Base-by-base conservation (phyloP, 257 asterid genomes). In the Plantago elongata region DNA sequence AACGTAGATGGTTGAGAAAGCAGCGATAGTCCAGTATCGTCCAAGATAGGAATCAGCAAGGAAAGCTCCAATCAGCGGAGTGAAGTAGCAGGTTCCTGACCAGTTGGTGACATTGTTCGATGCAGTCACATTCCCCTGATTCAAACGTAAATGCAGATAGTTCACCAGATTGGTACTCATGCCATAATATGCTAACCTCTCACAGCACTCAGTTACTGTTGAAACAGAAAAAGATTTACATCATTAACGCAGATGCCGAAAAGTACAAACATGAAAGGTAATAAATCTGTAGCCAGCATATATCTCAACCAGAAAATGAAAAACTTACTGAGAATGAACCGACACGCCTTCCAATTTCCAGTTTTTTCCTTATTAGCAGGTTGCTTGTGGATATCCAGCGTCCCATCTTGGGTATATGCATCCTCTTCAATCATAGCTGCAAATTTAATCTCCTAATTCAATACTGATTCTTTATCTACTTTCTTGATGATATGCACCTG, bases 141-240 rank as follows among this genome's bases (percentile, higher is more conserved):
- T 65, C 47, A 84, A 87, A 1, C 62, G 85, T 17, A 15, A 2
- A 7, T 60, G 80, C 3, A 89, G 73, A 72, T 82, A 89, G 72
- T 82, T 84, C 42, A 89, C 95, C 82, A 89, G 74, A 74, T 89
- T 89, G 11, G 95, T 80, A 68, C 94, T 71, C 94, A 89, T 86
- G 29, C 97, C 97, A 72, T 89, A 89, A 77, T 84, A 86, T 5
- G 97, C 95, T 78, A 89, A 73, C 69, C 97, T 70, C 84, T 89
- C 95, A 18, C 90, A 84, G 29, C 87, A 75, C 74, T 89, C 97
- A 2, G 84, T 84, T 14, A 83, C 97, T 89, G 74, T 73, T 3
- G 29, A 15, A 40, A 54, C 7, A 16, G 51, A 52, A 46, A 1
- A 1, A 40, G 48, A 37, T 9, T 37, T 55, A 4, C 13, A 12